Percentiles rank a stretch among this genome's conserved stretches.
Evolutionary conservation across 768 basidiomycete species (phyloP).

Genomic region (Psilocybe subaeruginosa): DNA sequence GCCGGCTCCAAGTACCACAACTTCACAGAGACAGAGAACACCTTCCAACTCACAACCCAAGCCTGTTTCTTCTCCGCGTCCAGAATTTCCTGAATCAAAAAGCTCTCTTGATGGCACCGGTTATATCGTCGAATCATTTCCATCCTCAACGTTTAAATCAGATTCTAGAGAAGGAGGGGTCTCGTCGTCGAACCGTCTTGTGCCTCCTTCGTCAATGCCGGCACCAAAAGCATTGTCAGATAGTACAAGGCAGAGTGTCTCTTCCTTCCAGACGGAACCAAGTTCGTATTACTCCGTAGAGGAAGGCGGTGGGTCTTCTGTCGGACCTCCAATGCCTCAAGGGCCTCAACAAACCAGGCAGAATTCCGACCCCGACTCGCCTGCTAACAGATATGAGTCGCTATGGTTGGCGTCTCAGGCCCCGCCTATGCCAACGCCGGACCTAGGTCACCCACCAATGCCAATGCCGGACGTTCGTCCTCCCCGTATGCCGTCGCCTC

Average conservation of each 20-base stretch:
- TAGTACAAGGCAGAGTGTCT: conserved; percentile 17
- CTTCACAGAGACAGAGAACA: conserved; percentile 9
- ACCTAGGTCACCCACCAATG: conserved; percentile 9
- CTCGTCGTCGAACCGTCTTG: not conserved
- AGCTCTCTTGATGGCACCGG: conserved; percentile 14
- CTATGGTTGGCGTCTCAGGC: conserved; percentile 20
- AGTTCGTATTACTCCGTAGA: conserved; percentile 24
- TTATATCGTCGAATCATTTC: conserved; percentile 15
- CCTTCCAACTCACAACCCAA: conserved; percentile 7
- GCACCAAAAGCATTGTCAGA: conserved; percentile 9
- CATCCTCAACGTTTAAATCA: not conserved
- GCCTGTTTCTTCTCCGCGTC: not conserved
- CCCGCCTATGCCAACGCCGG: conserved; percentile 17
- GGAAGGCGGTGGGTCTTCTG: conserved; percentile 13
- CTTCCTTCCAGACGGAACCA: conserved; percentile 22
- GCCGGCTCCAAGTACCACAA: conserved; percentile 5
- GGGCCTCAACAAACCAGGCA: not conserved
- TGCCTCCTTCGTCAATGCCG: conserved; percentile 9
- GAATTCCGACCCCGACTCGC: not conserved
- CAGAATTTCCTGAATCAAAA: conserved; percentile 6
- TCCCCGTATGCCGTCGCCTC: conserved; percentile 15
- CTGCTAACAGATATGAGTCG: conserved; percentile 9
- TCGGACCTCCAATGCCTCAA: not conserved
- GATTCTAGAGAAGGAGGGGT: not conserved
- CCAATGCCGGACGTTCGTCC: conserved; percentile 9